Conservation (phyloP, 1,139 yeast species). For the Saccharomycopsis hybrid region DNA sequence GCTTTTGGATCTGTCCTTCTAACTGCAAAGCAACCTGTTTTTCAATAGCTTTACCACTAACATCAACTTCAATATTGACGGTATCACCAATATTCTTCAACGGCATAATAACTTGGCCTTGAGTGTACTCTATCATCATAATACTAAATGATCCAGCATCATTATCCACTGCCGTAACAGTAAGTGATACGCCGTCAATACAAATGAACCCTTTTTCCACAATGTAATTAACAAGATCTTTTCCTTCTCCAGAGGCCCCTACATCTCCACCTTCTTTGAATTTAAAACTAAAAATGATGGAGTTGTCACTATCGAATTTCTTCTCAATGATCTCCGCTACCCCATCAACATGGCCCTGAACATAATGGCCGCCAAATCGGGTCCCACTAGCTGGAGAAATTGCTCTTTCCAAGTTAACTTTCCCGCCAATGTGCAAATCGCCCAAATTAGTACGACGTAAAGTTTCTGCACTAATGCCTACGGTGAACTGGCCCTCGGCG, state of each 20-base stretch:
- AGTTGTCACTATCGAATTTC: conserved; percentile 59
- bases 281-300: conserved; percentile 68
- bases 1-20: conserved; percentile 35
- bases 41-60: conserved; percentile 87
- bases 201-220: conserved; percentile 93
- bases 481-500: conserved; percentile 58
- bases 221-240: conserved; percentile 58
- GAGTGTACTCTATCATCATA: conserved; percentile 91
- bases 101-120: conserved; percentile 71
- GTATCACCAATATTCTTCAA: conserved; percentile 51
- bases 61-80: conserved; percentile 90
- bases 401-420: conserved; percentile 88
- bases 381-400: conserved; percentile 43
- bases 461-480: conserved; percentile 93
- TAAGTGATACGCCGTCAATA: conserved; percentile 89
- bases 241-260: conserved; percentile 16
- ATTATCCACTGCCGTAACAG: conserved; percentile 73
- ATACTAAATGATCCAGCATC: conserved; percentile 58
- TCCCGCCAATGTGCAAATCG: conserved; percentile 44
- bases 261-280: conserved; percentile 45
- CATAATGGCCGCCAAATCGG: conserved; percentile 94
- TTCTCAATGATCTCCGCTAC: conserved; percentile 57
- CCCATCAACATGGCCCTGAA: conserved; percentile 96
- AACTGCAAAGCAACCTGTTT: conserved; percentile 56
- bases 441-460: conserved; percentile 76